Percentiles rank a stretch among this genome's conserved stretches.
Evolutionary conservation across 2,329 filamentous ascomycete species (phyloP).

Genomic region (Coniella vitis): DNA sequence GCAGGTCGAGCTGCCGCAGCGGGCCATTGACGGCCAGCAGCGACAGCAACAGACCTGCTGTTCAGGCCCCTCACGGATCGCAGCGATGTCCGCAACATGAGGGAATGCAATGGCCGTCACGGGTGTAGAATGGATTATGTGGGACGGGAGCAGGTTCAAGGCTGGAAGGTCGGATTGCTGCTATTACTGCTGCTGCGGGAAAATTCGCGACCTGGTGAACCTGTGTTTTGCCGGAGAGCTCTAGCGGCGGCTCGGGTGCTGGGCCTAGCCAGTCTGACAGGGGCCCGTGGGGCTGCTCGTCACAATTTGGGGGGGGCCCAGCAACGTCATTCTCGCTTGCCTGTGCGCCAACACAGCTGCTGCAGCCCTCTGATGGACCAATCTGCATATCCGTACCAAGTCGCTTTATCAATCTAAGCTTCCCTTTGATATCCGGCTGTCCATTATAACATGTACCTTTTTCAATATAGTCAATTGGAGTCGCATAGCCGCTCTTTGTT

Average conservation of each 20-base stretch:
- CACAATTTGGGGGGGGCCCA: background rate
- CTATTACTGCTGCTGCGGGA: constrained; percentile 3
- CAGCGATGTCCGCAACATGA: constrained; percentile 65
- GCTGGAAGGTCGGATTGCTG: constrained; percentile 7
- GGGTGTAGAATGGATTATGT: background rate
- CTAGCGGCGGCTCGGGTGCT: constrained; percentile 1
- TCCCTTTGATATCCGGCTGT: too few relatives aligned
- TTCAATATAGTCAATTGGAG: too few relatives aligned
- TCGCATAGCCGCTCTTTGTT: too few relatives aligned
- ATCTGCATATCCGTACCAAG: too few relatives aligned
- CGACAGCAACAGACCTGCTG: constrained; percentile 46
- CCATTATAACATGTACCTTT: too few relatives aligned
- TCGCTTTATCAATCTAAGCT: too few relatives aligned
- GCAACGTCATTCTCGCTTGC: background rate
- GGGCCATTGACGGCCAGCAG: constrained; percentile 52
- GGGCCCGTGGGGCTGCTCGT: background rate
- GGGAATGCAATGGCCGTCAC: constrained; percentile 39
- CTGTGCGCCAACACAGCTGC: too few relatives aligned
- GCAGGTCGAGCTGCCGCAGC: constrained; percentile 29
- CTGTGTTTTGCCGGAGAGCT: constrained; percentile 15
- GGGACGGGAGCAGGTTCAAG: constrained; percentile 5
- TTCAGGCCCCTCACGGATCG: constrained; percentile 55
- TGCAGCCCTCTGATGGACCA: too few relatives aligned
- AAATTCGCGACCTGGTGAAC: constrained; percentile 16
- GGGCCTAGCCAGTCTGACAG: background rate